phyloP scores from a whole-genome alignment of 1,284 basidiomycete species.

The Schizopora paradoxa region DNA sequence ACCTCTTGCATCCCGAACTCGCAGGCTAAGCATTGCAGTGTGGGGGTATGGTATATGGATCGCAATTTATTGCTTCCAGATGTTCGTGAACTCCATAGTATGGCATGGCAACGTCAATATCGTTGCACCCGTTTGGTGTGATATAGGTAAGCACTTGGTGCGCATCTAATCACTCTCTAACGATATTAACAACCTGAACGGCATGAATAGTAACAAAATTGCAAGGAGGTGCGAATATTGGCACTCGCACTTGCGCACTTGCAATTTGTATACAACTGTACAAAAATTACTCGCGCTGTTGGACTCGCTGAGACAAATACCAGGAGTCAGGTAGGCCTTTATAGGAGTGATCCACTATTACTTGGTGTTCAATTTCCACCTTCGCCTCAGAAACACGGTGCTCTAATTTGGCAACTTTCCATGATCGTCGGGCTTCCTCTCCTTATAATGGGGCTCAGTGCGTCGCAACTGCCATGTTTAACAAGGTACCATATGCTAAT shows the following conservation, averaged over 20 bases:
- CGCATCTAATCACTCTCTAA: neutral
- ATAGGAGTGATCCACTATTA: too few relatives aligned
- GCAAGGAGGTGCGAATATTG: neutral
- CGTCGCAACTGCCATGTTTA: neutral
- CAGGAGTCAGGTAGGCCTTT: too few relatives aligned
- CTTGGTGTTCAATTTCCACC: too few relatives aligned
- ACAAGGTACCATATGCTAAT: neutral
- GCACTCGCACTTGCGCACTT: neutral
- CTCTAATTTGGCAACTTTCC: neutral
- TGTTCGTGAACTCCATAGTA: neutral
- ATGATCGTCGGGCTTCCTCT: neutral
- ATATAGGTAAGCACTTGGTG: neutral
- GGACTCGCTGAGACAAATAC: too few relatives aligned
- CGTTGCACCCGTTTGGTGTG: slow-evolving; percentile 1
- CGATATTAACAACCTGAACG: neutral
- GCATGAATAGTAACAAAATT: neutral
- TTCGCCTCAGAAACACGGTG: neutral
- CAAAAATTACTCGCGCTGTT: too few relatives aligned
- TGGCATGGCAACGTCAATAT: neutral
- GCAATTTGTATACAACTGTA: too few relatives aligned
- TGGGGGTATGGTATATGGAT: neutral
- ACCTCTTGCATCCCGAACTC: neutral
- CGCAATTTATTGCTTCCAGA: neutral
- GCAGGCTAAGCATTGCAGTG: neutral
- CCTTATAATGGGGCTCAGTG: neutral